Conservation (phyloP, 805 yeast species). For the Limtongia smithiae region DNA sequence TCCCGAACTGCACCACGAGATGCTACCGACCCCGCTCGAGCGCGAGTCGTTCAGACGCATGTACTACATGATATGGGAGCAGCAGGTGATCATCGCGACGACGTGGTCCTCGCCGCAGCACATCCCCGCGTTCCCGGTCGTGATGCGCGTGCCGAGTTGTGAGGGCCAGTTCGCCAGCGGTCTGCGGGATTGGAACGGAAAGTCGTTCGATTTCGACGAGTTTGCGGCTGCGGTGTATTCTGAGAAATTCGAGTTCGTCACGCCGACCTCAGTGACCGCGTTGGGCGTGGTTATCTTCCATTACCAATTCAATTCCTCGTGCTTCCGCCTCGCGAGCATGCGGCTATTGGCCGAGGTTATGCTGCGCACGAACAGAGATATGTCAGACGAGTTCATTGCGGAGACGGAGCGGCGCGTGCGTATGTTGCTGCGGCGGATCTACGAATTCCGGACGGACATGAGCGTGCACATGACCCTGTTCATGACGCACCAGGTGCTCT, state of each 20-base stretch:
- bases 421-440: constrained; percentile 6
- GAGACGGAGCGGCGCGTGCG: constrained; percentile 14
- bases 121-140: constrained; percentile 14
- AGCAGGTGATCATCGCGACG: constrained; percentile 10
- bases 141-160: constrained; percentile 20
- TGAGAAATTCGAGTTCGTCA: neutral
- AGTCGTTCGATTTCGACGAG: constrained; percentile 8
- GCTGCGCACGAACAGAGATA: constrained; percentile 4
- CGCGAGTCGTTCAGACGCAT: constrained; percentile 22
- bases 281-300: constrained; percentile 1
- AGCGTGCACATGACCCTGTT: constrained; percentile 22
- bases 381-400: constrained; percentile 15
- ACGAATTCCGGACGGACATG: constrained; percentile 11
- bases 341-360: constrained; percentile 15
- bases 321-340: constrained; percentile 20
- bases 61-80: constrained; percentile 18
- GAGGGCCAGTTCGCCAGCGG: constrained; percentile 16
- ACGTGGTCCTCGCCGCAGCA: constrained; percentile 11
- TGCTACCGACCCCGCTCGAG: constrained; percentile 14
- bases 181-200: constrained; percentile 14
- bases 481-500: constrained; percentile 17
- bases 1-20: constrained; percentile 2
- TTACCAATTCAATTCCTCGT: constrained; percentile 16
- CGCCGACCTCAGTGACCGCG: neutral
- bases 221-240: constrained; percentile 12